These are phyloP conservation scores for Pseudocercospora cruenta DNA, from an alignment of 2,329 filamentous ascomycete genomes.

Conservation along the genomic window DNA sequence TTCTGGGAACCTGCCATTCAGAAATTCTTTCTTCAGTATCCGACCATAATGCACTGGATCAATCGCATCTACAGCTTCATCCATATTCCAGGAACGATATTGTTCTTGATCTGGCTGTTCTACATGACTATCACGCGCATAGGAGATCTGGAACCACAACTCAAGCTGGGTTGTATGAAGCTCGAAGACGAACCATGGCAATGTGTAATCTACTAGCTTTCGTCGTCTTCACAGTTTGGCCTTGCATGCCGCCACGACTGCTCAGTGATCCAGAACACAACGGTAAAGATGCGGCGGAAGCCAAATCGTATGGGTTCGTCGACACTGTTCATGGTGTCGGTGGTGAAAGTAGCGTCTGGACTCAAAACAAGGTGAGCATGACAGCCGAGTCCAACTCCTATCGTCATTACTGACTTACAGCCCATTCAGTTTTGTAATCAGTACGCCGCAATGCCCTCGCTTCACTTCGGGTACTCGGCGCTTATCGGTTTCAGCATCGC, in stretches of 20 bases:
- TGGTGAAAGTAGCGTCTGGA: slow-evolving; percentile 71
- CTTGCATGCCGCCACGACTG: slow-evolving; percentile 63
- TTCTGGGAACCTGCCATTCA: slow-evolving; percentile 69
- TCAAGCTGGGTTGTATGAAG: slow-evolving; percentile 59
- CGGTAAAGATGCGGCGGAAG: slow-evolving; percentile 60
- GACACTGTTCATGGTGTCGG: slow-evolving; percentile 61
- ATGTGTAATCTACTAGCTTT: slow-evolving; percentile 64
- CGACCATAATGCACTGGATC: slow-evolving; percentile 66
- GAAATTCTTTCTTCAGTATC: slow-evolving; percentile 57
- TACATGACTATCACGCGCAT: slow-evolving; percentile 70
- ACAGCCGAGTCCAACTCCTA: not conserved
- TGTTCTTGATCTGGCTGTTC: slow-evolving; percentile 69
- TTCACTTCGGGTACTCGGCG: slow-evolving; percentile 76
- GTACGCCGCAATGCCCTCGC: slow-evolving; percentile 74
- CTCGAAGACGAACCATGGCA: slow-evolving; percentile 60
- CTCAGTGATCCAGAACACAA: slow-evolving; percentile 58
- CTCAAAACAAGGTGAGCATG: slow-evolving; percentile 57
- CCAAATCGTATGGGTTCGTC: slow-evolving; percentile 63
- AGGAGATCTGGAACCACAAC: slow-evolving; percentile 50
- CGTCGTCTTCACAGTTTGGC: slow-evolving; percentile 62
- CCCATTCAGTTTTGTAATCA: slow-evolving; percentile 66
- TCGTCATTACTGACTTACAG: not conserved
- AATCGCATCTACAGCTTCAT: slow-evolving; percentile 77
- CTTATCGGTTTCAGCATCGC: slow-evolving; percentile 72
- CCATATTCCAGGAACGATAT: slow-evolving; percentile 75